Base-by-base conservation (phyloP, 2,329 filamentous ascomycete species). In the Cercospora citrullina region DNA sequence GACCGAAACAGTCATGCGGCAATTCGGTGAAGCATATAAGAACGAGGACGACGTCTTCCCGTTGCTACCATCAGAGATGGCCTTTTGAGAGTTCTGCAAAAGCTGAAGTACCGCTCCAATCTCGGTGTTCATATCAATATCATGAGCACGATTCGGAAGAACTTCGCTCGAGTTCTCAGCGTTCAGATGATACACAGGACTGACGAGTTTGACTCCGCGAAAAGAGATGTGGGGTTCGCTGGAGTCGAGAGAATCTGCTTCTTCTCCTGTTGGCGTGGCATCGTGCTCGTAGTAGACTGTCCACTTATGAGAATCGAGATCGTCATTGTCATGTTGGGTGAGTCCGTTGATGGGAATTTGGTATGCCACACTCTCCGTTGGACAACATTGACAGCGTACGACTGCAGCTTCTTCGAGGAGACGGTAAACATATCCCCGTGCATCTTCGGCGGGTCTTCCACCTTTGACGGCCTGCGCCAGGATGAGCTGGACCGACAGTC, bases 1-100 rank as follows among this genome's bases (percentile, higher is more conserved):
- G 7, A 67, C 23, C 6, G 12, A n/a, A 23, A 67, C 60, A 6
- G 26, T 45, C 65, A 67, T 67, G 30, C 28, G 53, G 5, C 60
- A 16, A 21, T 48, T 5, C 7, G 48, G 16, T 2, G 60, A 53
- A 23, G 65, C 60, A 18, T 67, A 67, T 1, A 67, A 14, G 33
- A 45, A 67, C 4, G 51, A 28, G 5, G 12, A n/a, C 1, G 45
- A 18, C 5, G 1, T 1, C 1, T 14, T 6, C 1, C 4, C 4
- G 4, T 12, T 1, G 7, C 14, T 10, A n/a, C 16, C 16, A 4
- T 31, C 9, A 14, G 55, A 18, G 5, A 59, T 36, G 4, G n/a
- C 5, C 10, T 18, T 12, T 23, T 63, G 61, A 4, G 28, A 16
- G 9, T 36, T 10, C n/a, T 55, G 42, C 12, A 63, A 12, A 33